Conservation (phyloP, 768 basidiomycete species). For the Suillus tomentosus region DNA sequence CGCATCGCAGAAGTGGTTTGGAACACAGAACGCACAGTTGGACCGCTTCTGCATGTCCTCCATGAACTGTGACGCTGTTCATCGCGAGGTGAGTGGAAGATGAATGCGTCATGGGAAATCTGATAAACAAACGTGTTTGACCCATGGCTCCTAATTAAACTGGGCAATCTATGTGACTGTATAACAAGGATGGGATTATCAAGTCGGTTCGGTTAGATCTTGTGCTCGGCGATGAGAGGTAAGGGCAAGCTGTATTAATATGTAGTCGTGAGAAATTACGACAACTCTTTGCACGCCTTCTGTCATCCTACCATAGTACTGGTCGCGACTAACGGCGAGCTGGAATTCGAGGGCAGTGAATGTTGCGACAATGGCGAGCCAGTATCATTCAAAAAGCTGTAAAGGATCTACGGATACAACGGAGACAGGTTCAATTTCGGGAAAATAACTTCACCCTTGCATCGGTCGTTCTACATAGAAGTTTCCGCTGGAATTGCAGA, state of each 20-base stretch:
- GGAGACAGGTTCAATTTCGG: constrained; percentile 5
- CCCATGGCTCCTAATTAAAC: constrained; percentile 52
- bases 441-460: constrained; percentile 7
- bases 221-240: constrained; percentile 4
- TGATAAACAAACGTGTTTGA: constrained; percentile 69
- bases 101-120: neutral
- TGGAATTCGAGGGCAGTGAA: constrained; percentile 9
- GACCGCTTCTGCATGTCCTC: constrained; percentile 97
- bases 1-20: constrained; percentile 3
- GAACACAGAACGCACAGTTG: constrained; percentile 73
- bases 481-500: constrained; percentile 23
- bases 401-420: constrained; percentile 4
- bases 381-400: constrained; percentile 13
- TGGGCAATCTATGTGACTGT: neutral
- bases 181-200: neutral
- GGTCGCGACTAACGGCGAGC: constrained; percentile 1
- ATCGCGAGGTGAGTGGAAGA: constrained; percentile 14
- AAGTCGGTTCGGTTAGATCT: neutral
- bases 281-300: neutral
- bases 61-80: constrained; percentile 88
- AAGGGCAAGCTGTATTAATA: neutral
- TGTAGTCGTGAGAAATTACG: constrained; percentile 6
- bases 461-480: constrained; percentile 27
- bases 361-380: constrained; percentile 26
- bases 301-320: neutral